Percentiles rank a stretch among this genome's conserved stretches.
phyloP scores from a whole-genome alignment of 257 asterid species.

The Hygrophila difformis region DNA sequence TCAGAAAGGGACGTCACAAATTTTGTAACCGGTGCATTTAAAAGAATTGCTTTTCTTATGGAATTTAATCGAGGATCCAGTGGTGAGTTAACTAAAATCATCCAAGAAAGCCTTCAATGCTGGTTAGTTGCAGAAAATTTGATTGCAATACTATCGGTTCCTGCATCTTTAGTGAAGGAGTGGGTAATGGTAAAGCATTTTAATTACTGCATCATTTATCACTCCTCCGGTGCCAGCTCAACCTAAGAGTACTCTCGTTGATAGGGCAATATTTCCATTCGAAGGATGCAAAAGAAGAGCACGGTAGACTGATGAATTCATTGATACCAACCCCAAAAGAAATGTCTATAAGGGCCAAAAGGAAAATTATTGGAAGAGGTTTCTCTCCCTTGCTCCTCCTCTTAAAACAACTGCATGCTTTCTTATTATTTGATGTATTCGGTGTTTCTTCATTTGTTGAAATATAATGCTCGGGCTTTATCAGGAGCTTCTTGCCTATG shows the following conservation, averaged over 20 bases:
- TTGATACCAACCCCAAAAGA: constrained; percentile 55
- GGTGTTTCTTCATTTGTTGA: constrained; percentile 11
- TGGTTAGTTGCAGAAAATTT: constrained; percentile 66
- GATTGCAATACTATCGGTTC: constrained; percentile 49
- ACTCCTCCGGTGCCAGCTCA: constrained; percentile 1
- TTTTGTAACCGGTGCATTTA: constrained; percentile 62
- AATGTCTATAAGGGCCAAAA: constrained; percentile 41
- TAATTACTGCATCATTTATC: constrained; percentile 15
- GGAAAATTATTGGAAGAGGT: constrained; percentile 88
- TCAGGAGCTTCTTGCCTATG: constrained; percentile 80
- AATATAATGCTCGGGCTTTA: constrained; percentile 22
- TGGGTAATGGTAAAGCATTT: constrained; percentile 72
- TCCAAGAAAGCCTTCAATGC: constrained; percentile 55
- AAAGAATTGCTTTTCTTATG: constrained; percentile 57
- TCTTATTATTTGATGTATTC: constrained; percentile 5
- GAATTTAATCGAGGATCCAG: constrained; percentile 37
- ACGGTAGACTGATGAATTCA: constrained; percentile 38
- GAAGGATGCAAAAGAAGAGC: constrained; percentile 37
- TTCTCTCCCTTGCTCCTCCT: constrained; percentile 11
- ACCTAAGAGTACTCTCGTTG: constrained; percentile 32
- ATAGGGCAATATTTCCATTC: constrained; percentile 44
- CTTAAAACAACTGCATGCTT: constrained; percentile 14
- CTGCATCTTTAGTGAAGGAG: constrained; percentile 51
- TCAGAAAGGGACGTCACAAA: constrained; percentile 37
- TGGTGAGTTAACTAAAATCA: constrained; percentile 31